A percentile compares a stretch with the other conserved stretches of the same genome.
Conservation (phyloP, 805 yeast genomes). For the Sungouiozyma ichnusensis region DNA sequence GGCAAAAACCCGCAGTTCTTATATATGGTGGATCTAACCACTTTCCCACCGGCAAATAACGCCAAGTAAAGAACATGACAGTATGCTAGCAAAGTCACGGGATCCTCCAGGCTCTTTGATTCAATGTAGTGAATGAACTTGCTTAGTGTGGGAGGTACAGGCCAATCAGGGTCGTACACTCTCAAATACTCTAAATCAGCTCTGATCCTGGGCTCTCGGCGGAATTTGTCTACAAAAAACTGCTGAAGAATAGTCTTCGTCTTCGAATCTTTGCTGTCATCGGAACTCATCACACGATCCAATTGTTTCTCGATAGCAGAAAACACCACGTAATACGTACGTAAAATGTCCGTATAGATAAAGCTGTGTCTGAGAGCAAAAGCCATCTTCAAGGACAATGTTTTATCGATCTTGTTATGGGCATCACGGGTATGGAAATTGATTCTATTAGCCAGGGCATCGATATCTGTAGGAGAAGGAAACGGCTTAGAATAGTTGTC, state of each 20-base stretch:
- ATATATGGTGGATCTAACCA: conserved; percentile 56
- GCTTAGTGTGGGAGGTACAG: conserved; percentile 38
- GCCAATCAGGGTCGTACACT: conserved; percentile 10
- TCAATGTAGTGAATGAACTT: conserved; percentile 53
- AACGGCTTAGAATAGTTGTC: conserved; percentile 21
- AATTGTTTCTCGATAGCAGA: conserved; percentile 45
- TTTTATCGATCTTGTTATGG: conserved; percentile 61
- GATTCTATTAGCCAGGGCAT: conserved; percentile 77
- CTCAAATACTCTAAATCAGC: conserved; percentile 57
- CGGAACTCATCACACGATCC: conserved; percentile 35
- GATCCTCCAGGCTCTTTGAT: conserved; percentile 45
- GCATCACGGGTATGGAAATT: conserved; percentile 53
- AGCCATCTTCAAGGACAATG: conserved; percentile 60
- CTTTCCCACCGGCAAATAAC: conserved; percentile 75
- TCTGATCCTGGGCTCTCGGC: conserved; percentile 46
- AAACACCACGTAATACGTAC: conserved; percentile 61
- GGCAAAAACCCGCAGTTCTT: conserved; percentile 69
- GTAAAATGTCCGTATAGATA: conserved; percentile 73
- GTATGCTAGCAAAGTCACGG: conserved; percentile 65
- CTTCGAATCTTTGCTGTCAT: not conserved
- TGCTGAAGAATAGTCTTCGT: conserved; percentile 36
- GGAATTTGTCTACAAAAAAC: conserved; percentile 63
- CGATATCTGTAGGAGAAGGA: conserved; percentile 71
- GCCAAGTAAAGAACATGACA: conserved; percentile 81
- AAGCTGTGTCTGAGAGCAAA: conserved; percentile 65